phyloP scores from a whole-genome alignment of 805 yeast genomes.

The Saccharomycopsis oosterbeekiorum region DNA sequence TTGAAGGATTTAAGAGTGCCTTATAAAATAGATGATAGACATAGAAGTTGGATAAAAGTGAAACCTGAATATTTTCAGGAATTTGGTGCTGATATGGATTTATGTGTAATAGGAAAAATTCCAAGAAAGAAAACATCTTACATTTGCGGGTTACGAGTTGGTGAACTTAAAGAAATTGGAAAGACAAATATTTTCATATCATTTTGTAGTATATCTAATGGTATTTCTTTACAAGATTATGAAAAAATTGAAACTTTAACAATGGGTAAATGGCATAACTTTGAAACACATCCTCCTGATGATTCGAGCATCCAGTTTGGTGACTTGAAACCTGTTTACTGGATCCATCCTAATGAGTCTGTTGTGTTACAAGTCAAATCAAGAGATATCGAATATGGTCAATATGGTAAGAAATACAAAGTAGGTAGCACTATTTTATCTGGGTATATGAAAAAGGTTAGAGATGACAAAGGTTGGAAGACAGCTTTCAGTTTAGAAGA shows the following conservation, averaged over 20 bases:
- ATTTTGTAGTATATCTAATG: conserved; percentile 78
- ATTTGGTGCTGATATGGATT: conserved; percentile 79
- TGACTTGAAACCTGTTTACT: conserved; percentile 49
- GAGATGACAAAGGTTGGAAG: conserved; percentile 59
- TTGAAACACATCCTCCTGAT: conserved; percentile 33
- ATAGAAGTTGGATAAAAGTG: conserved; percentile 71
- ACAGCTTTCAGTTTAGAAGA: conserved; percentile 48
- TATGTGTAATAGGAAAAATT: conserved; percentile 68
- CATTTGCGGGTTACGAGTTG: conserved; percentile 59
- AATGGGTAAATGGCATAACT: conserved; percentile 49
- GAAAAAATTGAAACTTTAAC: conserved; percentile 48
- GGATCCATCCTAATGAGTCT: conserved; percentile 75
- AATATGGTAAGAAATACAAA: conserved; percentile 38
- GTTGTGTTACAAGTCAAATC: conserved; percentile 79
- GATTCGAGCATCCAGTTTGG: conserved; percentile 41
- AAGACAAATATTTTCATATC: conserved; percentile 37
- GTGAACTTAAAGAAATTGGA: conserved; percentile 20
- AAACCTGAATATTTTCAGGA: conserved; percentile 86
- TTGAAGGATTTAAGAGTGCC: conserved; percentile 51
- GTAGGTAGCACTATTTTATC: conserved; percentile 65
- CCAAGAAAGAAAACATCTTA: conserved; percentile 61
- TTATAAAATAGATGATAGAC: conserved; percentile 54
- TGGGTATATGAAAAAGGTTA: conserved; percentile 57
- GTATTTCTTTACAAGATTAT: conserved; percentile 58
- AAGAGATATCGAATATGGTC: conserved; percentile 49